phyloP scores from a whole-genome alignment of 1,139 yeast genomes.

The Zygoascus sp. region DNA sequence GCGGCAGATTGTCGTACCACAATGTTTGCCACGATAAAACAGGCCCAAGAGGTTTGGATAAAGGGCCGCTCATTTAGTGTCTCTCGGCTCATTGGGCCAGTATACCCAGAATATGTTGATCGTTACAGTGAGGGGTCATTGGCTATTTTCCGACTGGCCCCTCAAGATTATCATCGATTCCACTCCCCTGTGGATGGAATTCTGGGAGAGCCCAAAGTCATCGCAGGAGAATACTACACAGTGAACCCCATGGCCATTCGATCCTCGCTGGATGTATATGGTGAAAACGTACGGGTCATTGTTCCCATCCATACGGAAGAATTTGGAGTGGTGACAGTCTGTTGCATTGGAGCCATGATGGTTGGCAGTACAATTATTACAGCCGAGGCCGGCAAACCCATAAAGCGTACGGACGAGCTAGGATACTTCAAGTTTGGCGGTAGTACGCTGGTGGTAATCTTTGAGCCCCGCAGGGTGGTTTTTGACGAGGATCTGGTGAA shows the following conservation, averaged over 20 bases:
- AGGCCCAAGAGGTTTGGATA: slow-evolving; percentile 81
- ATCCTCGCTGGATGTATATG: slow-evolving; percentile 82
- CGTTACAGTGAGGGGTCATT: slow-evolving; percentile 54
- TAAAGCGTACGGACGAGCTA: slow-evolving; percentile 72
- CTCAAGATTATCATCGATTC: slow-evolving; percentile 94
- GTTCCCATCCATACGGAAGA: slow-evolving; percentile 68
- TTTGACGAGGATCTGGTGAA: slow-evolving; percentile 72
- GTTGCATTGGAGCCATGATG: slow-evolving; percentile 98
- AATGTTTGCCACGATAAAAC: slow-evolving; percentile 55
- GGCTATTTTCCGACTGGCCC: slow-evolving; percentile 84
- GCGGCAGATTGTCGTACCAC: slow-evolving; percentile 90
- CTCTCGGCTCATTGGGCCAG: slow-evolving; percentile 56
- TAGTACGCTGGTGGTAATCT: slow-evolving; percentile 68
- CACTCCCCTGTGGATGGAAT: slow-evolving; percentile 81
- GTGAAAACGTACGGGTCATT: slow-evolving; percentile 79
- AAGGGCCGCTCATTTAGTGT: slow-evolving; percentile 79
- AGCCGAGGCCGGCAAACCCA: slow-evolving; percentile 53
- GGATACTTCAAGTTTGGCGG: slow-evolving; percentile 98
- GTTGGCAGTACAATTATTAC: slow-evolving; percentile 85
- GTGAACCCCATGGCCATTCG: slow-evolving; percentile 97
- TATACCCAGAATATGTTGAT: slow-evolving; percentile 47
- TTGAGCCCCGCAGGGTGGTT: slow-evolving; percentile 41
- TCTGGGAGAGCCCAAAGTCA: slow-evolving; percentile 58
- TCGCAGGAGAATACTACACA: slow-evolving; percentile 89
- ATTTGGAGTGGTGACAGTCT: slow-evolving; percentile 73